A percentile compares a stretch with the other conserved stretches of the same genome.
These are phyloP conservation scores for Yamadazyma blattariae DNA, from an alignment of 1,139 yeast species.

Conservation along the genomic window DNA sequence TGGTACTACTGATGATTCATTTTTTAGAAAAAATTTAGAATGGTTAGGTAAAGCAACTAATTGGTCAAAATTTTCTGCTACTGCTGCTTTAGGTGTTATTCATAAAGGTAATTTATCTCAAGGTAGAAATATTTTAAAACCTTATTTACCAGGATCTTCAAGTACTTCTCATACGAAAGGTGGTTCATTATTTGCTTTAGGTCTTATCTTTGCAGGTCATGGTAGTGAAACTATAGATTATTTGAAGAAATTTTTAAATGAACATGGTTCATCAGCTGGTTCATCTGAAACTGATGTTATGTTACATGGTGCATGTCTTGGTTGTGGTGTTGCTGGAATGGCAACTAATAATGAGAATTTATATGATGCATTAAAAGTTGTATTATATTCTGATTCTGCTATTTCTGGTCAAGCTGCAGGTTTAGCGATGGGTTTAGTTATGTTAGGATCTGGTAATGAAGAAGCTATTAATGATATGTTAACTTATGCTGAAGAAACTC, in stretches of 20 bases:
- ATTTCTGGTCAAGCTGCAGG: constrained; percentile 97
- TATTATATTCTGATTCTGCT: constrained; percentile 87
- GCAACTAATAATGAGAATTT: constrained; percentile 73
- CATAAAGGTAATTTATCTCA: constrained; percentile 93
- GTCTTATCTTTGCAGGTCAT: constrained; percentile 93
- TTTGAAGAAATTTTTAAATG: constrained; percentile 70
- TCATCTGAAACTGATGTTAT: constrained; percentile 80
- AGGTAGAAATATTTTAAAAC: constrained; percentile 83
- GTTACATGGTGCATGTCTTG: constrained; percentile 94
- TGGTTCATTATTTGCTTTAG: constrained; percentile 92
- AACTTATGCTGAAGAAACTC: constrained; percentile 90
- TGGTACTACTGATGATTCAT: constrained; percentile 94
- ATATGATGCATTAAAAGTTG: constrained; percentile 81
- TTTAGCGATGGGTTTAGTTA: constrained; percentile 90
- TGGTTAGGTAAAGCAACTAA: constrained; percentile 97
- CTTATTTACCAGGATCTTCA: constrained; percentile 84
- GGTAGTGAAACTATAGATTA: constrained; percentile 86
- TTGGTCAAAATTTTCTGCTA: constrained; percentile 97
- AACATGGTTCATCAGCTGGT: constrained; percentile 63
- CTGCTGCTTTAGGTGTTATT: constrained; percentile 97
- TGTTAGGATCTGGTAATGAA: constrained; percentile 89
- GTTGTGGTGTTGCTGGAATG: constrained; percentile 97
- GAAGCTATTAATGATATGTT: constrained; percentile 78
- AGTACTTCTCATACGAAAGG: constrained; percentile 90
- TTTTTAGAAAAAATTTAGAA: constrained; percentile 85